A percentile compares a stretch with the other conserved stretches of the same genome.
Conservation (phyloP, 345 rosid species). For the Lepidium africanum region DNA sequence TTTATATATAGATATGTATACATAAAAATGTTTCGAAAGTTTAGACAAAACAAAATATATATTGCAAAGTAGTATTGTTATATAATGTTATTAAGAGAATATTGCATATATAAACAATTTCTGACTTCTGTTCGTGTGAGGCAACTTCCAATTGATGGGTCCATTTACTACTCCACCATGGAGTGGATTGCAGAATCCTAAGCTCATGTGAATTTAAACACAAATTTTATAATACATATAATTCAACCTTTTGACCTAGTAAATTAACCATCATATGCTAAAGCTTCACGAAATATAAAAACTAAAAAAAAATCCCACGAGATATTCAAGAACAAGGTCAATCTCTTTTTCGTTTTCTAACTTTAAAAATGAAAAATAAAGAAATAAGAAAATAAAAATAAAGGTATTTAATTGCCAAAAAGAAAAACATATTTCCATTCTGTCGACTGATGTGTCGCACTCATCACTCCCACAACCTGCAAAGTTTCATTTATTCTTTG, state of each 20-base stretch:
- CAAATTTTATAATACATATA: neutral
- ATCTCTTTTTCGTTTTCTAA: neutral
- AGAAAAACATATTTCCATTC: constrained; percentile 19
- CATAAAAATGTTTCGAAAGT: too few relatives aligned
- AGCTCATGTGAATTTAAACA: constrained; percentile 9
- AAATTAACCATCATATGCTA: neutral
- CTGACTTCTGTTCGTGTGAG: constrained; percentile 24
- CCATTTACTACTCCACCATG: constrained; percentile 29
- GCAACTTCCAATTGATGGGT: constrained; percentile 29
- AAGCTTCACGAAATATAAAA: neutral
- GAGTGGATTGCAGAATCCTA: constrained; percentile 32
- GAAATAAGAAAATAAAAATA: neutral
- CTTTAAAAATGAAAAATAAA: neutral
- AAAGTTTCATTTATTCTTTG: constrained; percentile 26
- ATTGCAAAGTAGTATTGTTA: neutral
- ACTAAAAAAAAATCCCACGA: too few relatives aligned
- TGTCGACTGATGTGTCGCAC: constrained; percentile 32
- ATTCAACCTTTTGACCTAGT: constrained; percentile 13
- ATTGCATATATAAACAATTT: neutral
- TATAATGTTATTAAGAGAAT: neutral
- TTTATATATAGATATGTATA: too few relatives aligned
- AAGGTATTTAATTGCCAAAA: neutral
- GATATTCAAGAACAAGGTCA: neutral
- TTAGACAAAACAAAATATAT: neutral
- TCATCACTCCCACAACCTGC: constrained; percentile 29